Percentiles rank a stretch among this genome's conserved stretches.
Evolutionary conservation across 2,329 filamentous ascomycete genomes (phyloP).

Genomic region (Esteya vermicola): DNA sequence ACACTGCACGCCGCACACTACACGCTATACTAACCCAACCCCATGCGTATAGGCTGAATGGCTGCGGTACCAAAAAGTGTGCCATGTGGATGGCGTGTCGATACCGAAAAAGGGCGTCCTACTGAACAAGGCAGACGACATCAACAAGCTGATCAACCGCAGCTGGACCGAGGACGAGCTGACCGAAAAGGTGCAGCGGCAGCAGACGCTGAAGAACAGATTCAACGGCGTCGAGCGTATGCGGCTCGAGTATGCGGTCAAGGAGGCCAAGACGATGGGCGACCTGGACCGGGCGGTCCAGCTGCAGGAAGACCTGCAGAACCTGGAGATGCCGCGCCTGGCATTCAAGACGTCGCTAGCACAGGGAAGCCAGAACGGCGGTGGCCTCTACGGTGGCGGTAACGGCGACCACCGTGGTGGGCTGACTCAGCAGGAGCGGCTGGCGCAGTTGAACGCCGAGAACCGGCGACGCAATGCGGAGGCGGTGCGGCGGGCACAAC

Average conservation of each 20-base stretch:
- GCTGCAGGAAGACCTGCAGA: conserved; percentile 46
- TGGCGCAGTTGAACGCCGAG: conserved; percentile 69
- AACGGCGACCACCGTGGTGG: conserved; percentile 13
- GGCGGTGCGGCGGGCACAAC: conserved; percentile 77
- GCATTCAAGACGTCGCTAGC: conserved; percentile 56
- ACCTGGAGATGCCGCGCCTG: conserved; percentile 52
- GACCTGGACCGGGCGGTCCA: conserved; percentile 42
- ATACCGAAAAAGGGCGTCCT: conserved; percentile 61
- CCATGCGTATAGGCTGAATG: conserved; percentile 60
- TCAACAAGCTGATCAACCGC: conserved; percentile 66
- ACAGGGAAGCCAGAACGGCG: conserved; percentile 12
- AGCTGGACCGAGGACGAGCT: conserved; percentile 75
- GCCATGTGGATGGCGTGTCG: conserved; percentile 55
- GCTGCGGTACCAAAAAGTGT: conserved; percentile 63
- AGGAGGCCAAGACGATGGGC: conserved; percentile 49
- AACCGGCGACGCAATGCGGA: conserved; percentile 80
- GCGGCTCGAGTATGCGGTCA: conserved; percentile 48
- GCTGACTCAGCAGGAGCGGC: conserved; percentile 60
- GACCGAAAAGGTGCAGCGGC: conserved; percentile 60
- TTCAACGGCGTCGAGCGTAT: conserved; percentile 55
- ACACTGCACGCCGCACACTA: no score
- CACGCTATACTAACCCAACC: no score
- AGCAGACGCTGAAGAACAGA: conserved; percentile 51
- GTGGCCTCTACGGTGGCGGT: conserved; percentile 32
- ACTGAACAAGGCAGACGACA: conserved; percentile 60